Conservation (phyloP, 2,329 filamentous ascomycete genomes). For the Penicillium sp. region DNA sequence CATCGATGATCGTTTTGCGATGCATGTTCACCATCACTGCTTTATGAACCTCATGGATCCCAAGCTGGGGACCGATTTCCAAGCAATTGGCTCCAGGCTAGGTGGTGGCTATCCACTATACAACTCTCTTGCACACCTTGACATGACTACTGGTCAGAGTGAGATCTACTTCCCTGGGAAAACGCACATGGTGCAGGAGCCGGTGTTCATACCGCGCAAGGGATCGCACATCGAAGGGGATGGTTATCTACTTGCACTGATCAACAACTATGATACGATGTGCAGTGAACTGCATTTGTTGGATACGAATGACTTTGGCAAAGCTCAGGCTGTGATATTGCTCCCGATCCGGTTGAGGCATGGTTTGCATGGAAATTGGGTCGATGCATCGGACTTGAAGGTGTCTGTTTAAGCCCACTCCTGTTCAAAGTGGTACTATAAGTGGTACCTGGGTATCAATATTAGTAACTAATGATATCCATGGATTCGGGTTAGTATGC, state of each 20-base stretch:
- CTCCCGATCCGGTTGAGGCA: constrained; percentile 23
- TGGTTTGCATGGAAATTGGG: constrained; percentile 30
- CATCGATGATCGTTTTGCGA: constrained; percentile 52
- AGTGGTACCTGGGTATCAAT: too few species aligned
- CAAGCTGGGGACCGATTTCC: constrained; percentile 38
- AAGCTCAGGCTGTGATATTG: constrained; percentile 13
- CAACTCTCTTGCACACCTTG: constrained; percentile 53
- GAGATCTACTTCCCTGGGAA: constrained; percentile 52
- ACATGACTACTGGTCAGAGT: constrained; percentile 37
- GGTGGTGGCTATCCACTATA: constrained; percentile 45
- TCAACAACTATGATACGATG: constrained; percentile 30
- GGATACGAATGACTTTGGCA: constrained; percentile 18
- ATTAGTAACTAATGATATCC: too few species aligned
- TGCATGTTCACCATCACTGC: constrained; percentile 42
- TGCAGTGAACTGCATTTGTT: constrained; percentile 26
- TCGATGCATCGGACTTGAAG: too few species aligned
- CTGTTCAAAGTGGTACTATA: too few species aligned
- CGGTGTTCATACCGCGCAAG: constrained; percentile 26
- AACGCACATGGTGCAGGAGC: constrained; percentile 38
- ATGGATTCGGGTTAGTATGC: too few species aligned
- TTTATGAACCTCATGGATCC: constrained; percentile 53
- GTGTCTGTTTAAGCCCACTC: too few species aligned
- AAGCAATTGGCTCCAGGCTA: constrained; percentile 27
- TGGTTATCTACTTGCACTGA: constrained; percentile 26
- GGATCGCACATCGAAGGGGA: constrained; percentile 21